phyloP scores from a whole-genome alignment of 1,284 basidiomycete species.

The Boletus semigastroideus region DNA sequence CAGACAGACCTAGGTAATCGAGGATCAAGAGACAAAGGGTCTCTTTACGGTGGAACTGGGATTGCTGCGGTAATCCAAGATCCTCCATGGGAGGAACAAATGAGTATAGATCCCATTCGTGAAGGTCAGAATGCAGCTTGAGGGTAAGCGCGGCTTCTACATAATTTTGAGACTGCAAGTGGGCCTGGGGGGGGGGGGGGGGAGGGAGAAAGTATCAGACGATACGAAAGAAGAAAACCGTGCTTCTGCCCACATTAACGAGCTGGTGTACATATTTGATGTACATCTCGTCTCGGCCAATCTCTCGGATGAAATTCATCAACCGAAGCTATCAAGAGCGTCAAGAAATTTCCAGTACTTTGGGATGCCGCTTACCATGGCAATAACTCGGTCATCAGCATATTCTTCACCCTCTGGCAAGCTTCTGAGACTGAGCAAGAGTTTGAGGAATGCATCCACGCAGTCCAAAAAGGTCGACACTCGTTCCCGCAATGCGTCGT shows the following conservation, averaged over 20 bases:
- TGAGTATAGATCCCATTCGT: constrained; percentile 82
- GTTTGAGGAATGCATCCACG: constrained; percentile 90
- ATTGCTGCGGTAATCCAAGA: constrained; percentile 87
- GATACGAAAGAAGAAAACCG: neutral
- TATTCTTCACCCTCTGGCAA: constrained; percentile 94
- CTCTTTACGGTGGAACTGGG: constrained; percentile 93
- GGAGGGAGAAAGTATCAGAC: constrained; percentile 10
- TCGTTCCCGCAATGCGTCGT: constrained; percentile 74
- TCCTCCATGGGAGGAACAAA: constrained; percentile 86
- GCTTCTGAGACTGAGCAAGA: constrained; percentile 89
- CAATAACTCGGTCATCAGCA: constrained; percentile 91
- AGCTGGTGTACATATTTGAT: constrained; percentile 95
- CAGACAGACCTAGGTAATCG: constrained; percentile 77
- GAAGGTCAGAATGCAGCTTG: constrained; percentile 91
- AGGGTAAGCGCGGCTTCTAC: constrained; percentile 91
- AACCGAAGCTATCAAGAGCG: constrained; percentile 62
- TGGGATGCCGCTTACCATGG: constrained; percentile 55
- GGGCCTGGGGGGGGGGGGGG: constrained; percentile 53
- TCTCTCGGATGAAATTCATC: constrained; percentile 88
- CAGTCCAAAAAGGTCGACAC: constrained; percentile 86
- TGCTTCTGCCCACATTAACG: constrained; percentile 64
- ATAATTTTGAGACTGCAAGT: constrained; percentile 85
- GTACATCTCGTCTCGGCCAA: constrained; percentile 87
- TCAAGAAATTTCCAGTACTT: neutral
- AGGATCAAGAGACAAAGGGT: constrained; percentile 83